Evolutionary conservation across 1,284 basidiomycete genomes (phyloP), one percentile per base, ranked within the genome.

Genomic region (Wallemia hederae): DNA sequence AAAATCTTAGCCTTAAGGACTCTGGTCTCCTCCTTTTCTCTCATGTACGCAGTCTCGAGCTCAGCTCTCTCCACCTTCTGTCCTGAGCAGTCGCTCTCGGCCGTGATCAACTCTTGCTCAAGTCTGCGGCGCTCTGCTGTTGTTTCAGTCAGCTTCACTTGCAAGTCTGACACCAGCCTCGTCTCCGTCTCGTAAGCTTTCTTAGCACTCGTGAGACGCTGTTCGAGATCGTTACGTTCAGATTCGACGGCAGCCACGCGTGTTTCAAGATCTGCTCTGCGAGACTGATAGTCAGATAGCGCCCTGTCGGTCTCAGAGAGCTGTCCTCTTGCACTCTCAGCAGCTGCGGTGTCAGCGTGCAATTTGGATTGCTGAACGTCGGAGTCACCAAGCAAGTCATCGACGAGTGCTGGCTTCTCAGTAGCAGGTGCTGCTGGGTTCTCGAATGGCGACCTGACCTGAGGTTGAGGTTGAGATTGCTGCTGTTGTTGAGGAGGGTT

Each of bases 11-110:
- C 80, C 68, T 96, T 83, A 63, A 96, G 72, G 27, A 82, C 85
- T 49, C 92, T 76, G 1, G 87, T 80, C 63, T 97, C 91, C 70
- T 99, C 94, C 72, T 94, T 96, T 70, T 97, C 94, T 29, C 84
- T 77, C 65, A 99, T 70, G 61, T 94, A 77, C 0, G 78, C 72
- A 28, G 90, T 87, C 69, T 96, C 91, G 14, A 96, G 75, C 71
- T 98, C 92, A 26, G 82, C 76, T 73, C 92, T 94, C 72, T 97
- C 91, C 24, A 89, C 80, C 31, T 83, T 77, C 60, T 94, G 70
- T 2, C 83, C 90, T 65, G 85, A 90, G 29, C 98, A 76, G 66
- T 96, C 89, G 67, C 86, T 90, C 72, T 98, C 91, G 1, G 84
- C 83, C 58, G 77, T 77, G 65, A 99, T 98, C 29, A 96, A 74